A percentile compares a stretch with the other conserved stretches of the same genome.
Conservation (phyloP, 2,329 filamentous ascomycete genomes). For the Verticillium longisporum region DNA sequence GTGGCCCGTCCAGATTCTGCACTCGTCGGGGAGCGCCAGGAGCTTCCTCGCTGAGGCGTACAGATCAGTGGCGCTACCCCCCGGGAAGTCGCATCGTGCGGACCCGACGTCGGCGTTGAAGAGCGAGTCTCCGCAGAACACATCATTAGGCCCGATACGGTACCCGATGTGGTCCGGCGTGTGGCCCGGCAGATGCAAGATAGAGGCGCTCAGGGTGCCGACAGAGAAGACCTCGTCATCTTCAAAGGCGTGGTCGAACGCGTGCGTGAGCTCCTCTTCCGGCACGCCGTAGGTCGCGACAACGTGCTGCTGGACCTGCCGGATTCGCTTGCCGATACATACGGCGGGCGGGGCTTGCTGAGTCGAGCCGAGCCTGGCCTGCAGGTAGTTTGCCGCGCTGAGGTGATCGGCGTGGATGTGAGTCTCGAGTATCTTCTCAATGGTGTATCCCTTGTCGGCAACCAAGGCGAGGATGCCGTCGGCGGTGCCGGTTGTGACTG, state of each 20-base stretch:
- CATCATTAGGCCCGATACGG: slow-evolving; percentile 23
- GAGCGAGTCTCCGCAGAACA: slow-evolving; percentile 40
- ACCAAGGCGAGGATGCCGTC: slow-evolving; percentile 37
- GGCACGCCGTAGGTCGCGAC: slow-evolving; percentile 30
- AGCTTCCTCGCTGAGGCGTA: slow-evolving; percentile 36
- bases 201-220: slow-evolving; percentile 27
- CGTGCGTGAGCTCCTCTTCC: slow-evolving; percentile 22
- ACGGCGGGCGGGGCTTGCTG: slow-evolving; percentile 16
- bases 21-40: slow-evolving; percentile 31
- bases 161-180: slow-evolving; percentile 45
- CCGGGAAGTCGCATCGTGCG: slow-evolving; percentile 42
- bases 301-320: slow-evolving; percentile 33
- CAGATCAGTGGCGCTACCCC: slow-evolving; percentile 35
- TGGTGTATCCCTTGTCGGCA: slow-evolving; percentile 31
- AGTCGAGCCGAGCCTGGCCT: slow-evolving; percentile 26
- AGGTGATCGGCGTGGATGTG: slow-evolving; percentile 51
- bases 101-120: slow-evolving; percentile 42
- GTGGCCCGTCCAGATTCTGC: slow-evolving; percentile 47
- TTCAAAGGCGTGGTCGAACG: slow-evolving; percentile 26
- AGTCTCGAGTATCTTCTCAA: slow-evolving; percentile 48
- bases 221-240: slow-evolving; percentile 36
- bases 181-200: slow-evolving; percentile 39
- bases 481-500: slow-evolving; percentile 39
- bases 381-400: slow-evolving; percentile 47
- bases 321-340: slow-evolving; percentile 36